phyloP scores from a whole-genome alignment of 164 flowering plant species.

The Chimonanthus praecox region DNA sequence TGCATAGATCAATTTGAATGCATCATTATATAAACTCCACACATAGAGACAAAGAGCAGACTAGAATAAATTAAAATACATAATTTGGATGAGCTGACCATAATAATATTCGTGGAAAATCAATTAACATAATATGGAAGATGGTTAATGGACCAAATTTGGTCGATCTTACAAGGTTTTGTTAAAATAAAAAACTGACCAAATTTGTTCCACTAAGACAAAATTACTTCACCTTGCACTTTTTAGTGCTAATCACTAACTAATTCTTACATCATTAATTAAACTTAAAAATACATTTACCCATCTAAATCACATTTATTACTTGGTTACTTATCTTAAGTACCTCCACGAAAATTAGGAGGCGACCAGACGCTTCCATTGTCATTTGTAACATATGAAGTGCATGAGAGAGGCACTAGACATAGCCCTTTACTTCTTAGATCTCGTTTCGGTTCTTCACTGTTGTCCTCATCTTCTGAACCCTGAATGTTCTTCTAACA shows the following conservation, averaged over 20 bases:
- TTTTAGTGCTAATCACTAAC: not conserved
- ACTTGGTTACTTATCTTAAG: not conserved
- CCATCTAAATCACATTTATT: not conserved
- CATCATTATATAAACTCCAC: too few relatives aligned
- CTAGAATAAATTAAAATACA: not conserved
- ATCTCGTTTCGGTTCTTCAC: conserved; percentile 43
- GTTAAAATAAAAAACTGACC: conserved; percentile 44
- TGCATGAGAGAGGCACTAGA: conserved; percentile 76
- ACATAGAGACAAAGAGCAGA: too few relatives aligned
- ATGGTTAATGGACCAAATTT: conserved; percentile 73
- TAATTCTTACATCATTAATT: not conserved
- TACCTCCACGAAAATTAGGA: conserved; percentile 32
- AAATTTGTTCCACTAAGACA: conserved; percentile 66
- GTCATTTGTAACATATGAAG: conserved; percentile 53
- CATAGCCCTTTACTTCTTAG: conserved; percentile 81
- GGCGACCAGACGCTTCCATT: conserved; percentile 50
- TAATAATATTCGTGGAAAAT: not conserved
- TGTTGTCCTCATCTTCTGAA: conserved; percentile 19
- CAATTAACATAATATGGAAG: not conserved
- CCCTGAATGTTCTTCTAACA: not conserved
- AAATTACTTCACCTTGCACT: not conserved
- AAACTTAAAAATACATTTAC: not conserved
- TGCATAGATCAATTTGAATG: too few relatives aligned
- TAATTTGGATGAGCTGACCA: not conserved
- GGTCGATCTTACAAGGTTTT: conserved; percentile 51